Percentiles rank a stretch among this genome's conserved stretches.
These are phyloP conservation scores for Wickerhamiella musiphila DNA, from an alignment of 805 yeast species.

Conservation along the genomic window DNA sequence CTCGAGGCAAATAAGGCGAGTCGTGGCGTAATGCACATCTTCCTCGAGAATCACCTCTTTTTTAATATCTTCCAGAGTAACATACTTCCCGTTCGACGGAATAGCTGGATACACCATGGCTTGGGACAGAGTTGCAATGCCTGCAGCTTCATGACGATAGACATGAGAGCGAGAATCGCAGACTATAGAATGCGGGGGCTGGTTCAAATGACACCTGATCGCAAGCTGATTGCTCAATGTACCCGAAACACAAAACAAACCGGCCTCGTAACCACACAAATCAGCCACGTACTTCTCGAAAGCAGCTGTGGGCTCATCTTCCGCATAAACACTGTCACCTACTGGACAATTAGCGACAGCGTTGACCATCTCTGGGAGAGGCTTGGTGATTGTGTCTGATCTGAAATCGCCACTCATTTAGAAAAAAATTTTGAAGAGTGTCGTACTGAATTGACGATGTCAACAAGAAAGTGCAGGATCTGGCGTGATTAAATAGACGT, in stretches of 20 bases:
- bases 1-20: conserved; percentile 67
- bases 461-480: no score
- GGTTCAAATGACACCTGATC: conserved; percentile 51
- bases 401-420: no score
- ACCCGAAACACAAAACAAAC: conserved; percentile 72
- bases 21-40: conserved; percentile 79
- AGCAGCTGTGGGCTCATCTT: conserved; percentile 51
- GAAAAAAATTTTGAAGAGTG: no score
- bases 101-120: conserved; percentile 78
- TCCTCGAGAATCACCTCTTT: conserved; percentile 54
- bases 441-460: no score
- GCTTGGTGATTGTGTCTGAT: conserved; percentile 82
- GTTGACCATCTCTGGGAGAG: conserved; percentile 53
- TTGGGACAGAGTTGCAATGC: conserved; percentile 72
- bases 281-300: conserved; percentile 48
- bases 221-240: conserved; percentile 84
- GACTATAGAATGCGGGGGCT: conserved; percentile 72
- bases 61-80: conserved; percentile 66
- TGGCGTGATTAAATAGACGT: no score
- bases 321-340: conserved; percentile 84
- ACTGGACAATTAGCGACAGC: conserved; percentile 39
- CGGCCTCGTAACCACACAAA: conserved; percentile 66
- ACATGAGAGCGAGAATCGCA: conserved; percentile 82
- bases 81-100: conserved; percentile 57
- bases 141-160: conserved; percentile 76